phyloP scores from a whole-genome alignment of 2,329 filamentous ascomycete genomes.

The Metarhizium brunneum region DNA sequence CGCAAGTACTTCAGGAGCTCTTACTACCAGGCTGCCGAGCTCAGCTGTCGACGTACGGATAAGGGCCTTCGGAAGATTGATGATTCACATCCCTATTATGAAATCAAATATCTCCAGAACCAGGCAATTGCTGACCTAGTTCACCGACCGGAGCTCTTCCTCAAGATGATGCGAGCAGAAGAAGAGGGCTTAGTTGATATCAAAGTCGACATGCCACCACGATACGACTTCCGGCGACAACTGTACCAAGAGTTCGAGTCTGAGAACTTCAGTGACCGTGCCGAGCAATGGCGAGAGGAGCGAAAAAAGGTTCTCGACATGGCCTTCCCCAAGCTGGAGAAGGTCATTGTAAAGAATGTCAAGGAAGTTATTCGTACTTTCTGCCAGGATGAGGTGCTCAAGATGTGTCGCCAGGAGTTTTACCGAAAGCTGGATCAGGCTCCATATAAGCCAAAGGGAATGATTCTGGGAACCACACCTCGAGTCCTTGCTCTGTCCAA shows the following conservation, averaged over 20 bases:
- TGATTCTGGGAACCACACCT: constrained; percentile 79
- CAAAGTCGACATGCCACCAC: constrained; percentile 65
- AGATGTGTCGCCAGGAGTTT: constrained; percentile 80
- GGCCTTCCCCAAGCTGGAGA: constrained; percentile 73
- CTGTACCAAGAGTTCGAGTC: constrained; percentile 81
- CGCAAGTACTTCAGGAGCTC: constrained; percentile 75
- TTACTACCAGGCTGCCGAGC: constrained; percentile 74
- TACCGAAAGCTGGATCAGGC: constrained; percentile 87
- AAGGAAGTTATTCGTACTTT: constrained; percentile 91
- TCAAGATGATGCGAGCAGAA: constrained; percentile 97
- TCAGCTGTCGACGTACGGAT: constrained; percentile 85
- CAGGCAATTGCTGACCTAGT: constrained; percentile 78
- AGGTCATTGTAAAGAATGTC: constrained; percentile 78
- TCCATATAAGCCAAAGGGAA: constrained; percentile 88
- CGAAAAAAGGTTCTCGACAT: constrained; percentile 76
- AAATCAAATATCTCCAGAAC: constrained; percentile 92
- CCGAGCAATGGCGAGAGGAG: constrained; percentile 89
- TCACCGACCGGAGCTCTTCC: constrained; percentile 75
- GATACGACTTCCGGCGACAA: constrained; percentile 64
- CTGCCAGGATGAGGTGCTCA: constrained; percentile 88
- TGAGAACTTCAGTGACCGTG: constrained; percentile 90
- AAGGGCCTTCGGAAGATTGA: constrained; percentile 92
- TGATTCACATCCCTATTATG: constrained; percentile 91
- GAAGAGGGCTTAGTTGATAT: constrained; percentile 89
- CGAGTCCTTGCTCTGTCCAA: constrained; percentile 82